A percentile compares a stretch with the other conserved stretches of the same genome.
phyloP scores from a whole-genome alignment of 176 grass and related monocot species.

The Eleusine indica region DNA sequence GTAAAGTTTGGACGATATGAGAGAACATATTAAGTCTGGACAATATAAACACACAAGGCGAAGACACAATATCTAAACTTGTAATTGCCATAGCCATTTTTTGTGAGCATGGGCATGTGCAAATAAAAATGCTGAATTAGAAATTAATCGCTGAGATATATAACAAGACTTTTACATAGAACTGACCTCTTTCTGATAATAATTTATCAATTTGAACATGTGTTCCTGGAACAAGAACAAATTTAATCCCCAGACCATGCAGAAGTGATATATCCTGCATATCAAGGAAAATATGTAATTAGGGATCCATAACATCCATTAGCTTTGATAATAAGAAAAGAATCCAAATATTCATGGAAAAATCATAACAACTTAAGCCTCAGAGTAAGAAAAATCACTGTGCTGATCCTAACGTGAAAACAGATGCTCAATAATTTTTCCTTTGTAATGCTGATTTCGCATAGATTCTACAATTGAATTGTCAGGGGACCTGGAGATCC shows the following conservation, averaged over 20 bases:
- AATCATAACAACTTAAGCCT: neutral
- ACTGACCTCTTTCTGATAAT: constrained; percentile 76
- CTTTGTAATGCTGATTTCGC: neutral
- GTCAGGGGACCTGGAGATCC: neutral
- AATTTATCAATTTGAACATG: constrained; percentile 87
- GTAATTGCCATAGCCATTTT: neutral
- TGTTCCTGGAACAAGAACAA: constrained; percentile 89
- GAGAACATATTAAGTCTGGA: too few species aligned
- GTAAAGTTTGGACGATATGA: neutral
- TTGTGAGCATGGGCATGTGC: neutral
- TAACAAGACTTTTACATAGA: constrained; percentile 3
- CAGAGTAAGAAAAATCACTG: neutral
- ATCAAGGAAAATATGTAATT: constrained; percentile 4
- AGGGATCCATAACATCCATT: constrained; percentile 15
- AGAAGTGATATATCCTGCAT: constrained; percentile 91
- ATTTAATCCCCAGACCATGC: constrained; percentile 95
- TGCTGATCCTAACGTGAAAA: neutral
- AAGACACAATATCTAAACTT: neutral
- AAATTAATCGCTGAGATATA: neutral
- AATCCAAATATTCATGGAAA: neutral
- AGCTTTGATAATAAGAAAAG: constrained; percentile 4
- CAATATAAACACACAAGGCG: neutral
- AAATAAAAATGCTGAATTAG: neutral
- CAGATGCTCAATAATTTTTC: neutral
- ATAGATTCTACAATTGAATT: neutral